These are phyloP conservation scores for Claviceps sp. DNA, from an alignment of 2,329 filamentous ascomycete genomes.

Conservation along the genomic window DNA sequence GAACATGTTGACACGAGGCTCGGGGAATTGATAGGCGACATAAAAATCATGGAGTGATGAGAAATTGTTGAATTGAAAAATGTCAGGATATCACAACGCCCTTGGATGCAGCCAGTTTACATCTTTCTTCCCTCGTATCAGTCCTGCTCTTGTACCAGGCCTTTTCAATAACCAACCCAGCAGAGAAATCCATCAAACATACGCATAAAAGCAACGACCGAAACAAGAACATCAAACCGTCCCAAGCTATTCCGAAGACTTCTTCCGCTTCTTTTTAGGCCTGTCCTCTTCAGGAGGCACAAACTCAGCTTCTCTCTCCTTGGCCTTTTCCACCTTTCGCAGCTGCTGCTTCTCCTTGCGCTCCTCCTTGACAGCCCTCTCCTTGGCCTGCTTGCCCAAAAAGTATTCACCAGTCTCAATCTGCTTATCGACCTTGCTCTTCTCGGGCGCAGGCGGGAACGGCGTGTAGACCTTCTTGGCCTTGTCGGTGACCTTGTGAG, in stretches of 20 bases:
- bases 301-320: constrained; percentile 74
- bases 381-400: constrained; percentile 82
- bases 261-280: constrained; percentile 53
- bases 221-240: background rate
- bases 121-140: background rate
- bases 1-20: background rate
- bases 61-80: background rate
- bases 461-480: constrained; percentile 88
- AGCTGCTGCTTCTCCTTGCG: constrained; percentile 71
- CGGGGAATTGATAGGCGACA: background rate
- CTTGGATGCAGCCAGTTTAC: constrained; percentile 3
- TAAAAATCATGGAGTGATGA: no score
- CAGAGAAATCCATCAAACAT: background rate
- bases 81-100: constrained; percentile 7
- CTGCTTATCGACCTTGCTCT: constrained; percentile 97
- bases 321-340: constrained; percentile 80
- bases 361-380: constrained; percentile 65
- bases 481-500: constrained; percentile 84
- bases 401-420: constrained; percentile 98
- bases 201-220: background rate
- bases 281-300: constrained; percentile 68
- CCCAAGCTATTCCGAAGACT: constrained; percentile 23
- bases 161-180: background rate
- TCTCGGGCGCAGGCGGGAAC: constrained; percentile 91
- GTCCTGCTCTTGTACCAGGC: background rate